phyloP scores from a whole-genome alignment of 2,329 filamentous ascomycete species.

The Sporothrix phasma region DNA sequence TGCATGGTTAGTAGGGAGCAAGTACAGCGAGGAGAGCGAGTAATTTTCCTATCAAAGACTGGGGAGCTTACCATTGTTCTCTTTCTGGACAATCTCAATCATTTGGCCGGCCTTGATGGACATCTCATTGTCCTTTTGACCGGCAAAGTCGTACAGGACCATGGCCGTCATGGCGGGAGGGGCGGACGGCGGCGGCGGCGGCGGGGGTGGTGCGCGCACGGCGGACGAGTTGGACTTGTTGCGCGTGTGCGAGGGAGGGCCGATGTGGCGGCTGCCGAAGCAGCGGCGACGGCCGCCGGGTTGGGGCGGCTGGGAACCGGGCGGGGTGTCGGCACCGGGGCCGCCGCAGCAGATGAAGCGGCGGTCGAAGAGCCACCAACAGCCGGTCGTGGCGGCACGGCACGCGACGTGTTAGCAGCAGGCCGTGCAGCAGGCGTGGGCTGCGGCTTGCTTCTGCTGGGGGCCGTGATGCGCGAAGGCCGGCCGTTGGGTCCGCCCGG shows the following conservation, averaged over 20 bases:
- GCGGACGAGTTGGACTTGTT: slow-evolving; percentile 44
- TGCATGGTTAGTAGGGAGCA: slow-evolving; percentile 28
- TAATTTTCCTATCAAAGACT: neutral
- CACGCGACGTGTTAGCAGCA: slow-evolving; percentile 13
- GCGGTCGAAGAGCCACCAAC: slow-evolving; percentile 20
- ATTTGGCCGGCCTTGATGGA: slow-evolving; percentile 70
- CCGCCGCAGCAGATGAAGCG: slow-evolving; percentile 36
- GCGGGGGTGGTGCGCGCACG: slow-evolving; percentile 51
- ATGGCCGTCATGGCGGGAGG: slow-evolving; percentile 70
- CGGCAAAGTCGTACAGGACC: slow-evolving; percentile 85
- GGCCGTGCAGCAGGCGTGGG: neutral
- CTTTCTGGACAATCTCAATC: slow-evolving; percentile 85
- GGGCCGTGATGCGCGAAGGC: slow-evolving; percentile 58
- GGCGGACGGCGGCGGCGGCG: slow-evolving; percentile 57
- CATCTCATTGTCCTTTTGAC: slow-evolving; percentile 76
- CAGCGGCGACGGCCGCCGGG: slow-evolving; percentile 22
- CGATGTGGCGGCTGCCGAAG: slow-evolving; percentile 40
- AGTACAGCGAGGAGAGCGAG: neutral
- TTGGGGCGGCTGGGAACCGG: slow-evolving; percentile 14
- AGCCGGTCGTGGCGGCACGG: slow-evolving; percentile 22
- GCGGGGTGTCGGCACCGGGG: slow-evolving; percentile 33
- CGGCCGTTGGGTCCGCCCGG: slow-evolving; percentile 78
- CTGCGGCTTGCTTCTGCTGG: slow-evolving; percentile 4
- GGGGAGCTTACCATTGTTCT: slow-evolving; percentile 65
- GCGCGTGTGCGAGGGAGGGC: slow-evolving; percentile 45